Evolutionary conservation across 192 early-diverging fungal species (phyloP), one percentile per base, ranked within the genome.

Genomic region (Spizellomyces sp.): DNA sequence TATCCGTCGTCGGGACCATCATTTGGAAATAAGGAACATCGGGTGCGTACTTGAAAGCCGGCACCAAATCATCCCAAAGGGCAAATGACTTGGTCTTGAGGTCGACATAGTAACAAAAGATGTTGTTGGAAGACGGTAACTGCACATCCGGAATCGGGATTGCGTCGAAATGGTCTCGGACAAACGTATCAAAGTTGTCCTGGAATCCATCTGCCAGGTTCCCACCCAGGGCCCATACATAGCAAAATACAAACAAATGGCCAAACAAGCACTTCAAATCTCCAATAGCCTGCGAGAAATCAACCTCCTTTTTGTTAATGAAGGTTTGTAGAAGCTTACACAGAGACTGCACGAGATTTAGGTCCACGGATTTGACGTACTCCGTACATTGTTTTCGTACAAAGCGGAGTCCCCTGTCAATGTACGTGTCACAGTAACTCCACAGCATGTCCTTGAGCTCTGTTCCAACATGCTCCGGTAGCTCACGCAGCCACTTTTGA

Each of bases 21-120:
- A 88, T 88, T 74, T 88, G 79, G 66, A 88, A 88, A 69, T 87
- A 88, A 14, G 86, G 86, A 0, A 83, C 74, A 2, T 84, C 84
- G 7, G 62, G 21, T 9, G 77, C 71, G 66, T 88, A 88, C 50
- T 79, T 83, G 71, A 88, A 88, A 2, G 65, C 56, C 4, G 86
- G 83, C 8, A 86, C 84, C 45, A 83, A 67, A 43, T 88, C 84
- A 45, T 88, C 86, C 86, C 86, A 88, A 8, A 77, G 71, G 9
- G 62, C 74, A 64, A 88, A 84, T 1, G 67, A 48, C 50, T 79
- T 80, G 5, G 56, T 62, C 75, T 85, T 88, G 12, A 84, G 17
- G 66, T 85, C 81, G 3, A 86, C 77, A 60, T 78, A 86, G 55
- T 84, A 83, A 46, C 75, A 72, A 62, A 86, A 88, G 15, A 88